These are phyloP conservation scores for Reticulascus tulasneorum DNA, from an alignment of 2,329 filamentous ascomycete species.

Conservation along the genomic window DNA sequence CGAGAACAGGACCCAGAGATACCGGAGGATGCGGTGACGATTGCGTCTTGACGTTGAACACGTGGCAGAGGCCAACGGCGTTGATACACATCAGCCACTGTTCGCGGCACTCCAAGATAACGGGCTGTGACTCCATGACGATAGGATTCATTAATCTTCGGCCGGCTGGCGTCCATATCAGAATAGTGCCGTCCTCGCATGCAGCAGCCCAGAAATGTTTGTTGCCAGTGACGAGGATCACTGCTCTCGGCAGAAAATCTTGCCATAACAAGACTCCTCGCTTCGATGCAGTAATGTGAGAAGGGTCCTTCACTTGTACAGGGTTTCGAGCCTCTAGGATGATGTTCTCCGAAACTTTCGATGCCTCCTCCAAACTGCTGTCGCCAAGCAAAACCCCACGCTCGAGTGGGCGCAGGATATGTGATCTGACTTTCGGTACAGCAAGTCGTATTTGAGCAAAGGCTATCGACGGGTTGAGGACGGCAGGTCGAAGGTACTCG, in stretches of 20 bases:
- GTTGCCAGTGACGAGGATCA: slow-evolving; percentile 88
- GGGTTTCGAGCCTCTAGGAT: slow-evolving; percentile 90
- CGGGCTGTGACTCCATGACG: slow-evolving; percentile 85
- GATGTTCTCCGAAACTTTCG: slow-evolving; percentile 62
- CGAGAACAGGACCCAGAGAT: slow-evolving; percentile 82
- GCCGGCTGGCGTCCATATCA: slow-evolving; percentile 89
- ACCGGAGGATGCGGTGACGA: slow-evolving; percentile 84
- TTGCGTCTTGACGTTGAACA: slow-evolving; percentile 87
- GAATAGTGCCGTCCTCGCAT: slow-evolving; percentile 87
- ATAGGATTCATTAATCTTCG: slow-evolving; percentile 80
- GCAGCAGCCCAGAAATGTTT: slow-evolving; percentile 87
- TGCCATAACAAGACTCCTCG: slow-evolving; percentile 84
- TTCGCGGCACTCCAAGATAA: slow-evolving; percentile 86
- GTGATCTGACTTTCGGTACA: slow-evolving; percentile 78
- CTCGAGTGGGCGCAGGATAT: slow-evolving; percentile 80
- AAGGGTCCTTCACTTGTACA: slow-evolving; percentile 71
- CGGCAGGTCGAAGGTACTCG: slow-evolving; percentile 81
- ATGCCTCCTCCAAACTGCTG: slow-evolving; percentile 54
- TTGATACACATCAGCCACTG: slow-evolving; percentile 90
- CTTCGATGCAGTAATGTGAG: slow-evolving; percentile 76
- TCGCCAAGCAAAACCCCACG: slow-evolving; percentile 54
- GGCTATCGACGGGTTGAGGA: slow-evolving; percentile 76
- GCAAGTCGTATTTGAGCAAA: slow-evolving; percentile 82
- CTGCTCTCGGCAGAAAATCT: slow-evolving; percentile 81
- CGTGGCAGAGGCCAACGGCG: slow-evolving; percentile 81